These are phyloP conservation scores for Candida sp. DNA, from an alignment of 1,139 yeast species.

Conservation along the genomic window DNA sequence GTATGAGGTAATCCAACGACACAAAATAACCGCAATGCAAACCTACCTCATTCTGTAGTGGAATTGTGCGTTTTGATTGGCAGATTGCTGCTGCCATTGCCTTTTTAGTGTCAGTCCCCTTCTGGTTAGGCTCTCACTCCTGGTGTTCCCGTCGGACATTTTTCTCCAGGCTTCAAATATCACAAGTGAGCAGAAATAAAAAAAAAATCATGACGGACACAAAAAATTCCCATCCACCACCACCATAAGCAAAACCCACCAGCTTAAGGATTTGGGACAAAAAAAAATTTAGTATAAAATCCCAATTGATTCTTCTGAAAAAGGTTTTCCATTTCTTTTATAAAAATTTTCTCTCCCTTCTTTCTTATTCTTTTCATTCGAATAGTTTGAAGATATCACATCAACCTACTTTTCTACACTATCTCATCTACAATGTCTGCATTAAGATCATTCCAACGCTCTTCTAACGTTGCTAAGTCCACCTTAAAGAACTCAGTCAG, in stretches of 20 bases:
- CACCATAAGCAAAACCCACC: neutral
- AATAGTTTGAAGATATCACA: neutral
- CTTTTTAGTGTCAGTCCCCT: too few relatives aligned
- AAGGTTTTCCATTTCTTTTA: neutral
- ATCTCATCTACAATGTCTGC: constrained; percentile 33
- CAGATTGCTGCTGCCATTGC: neutral
- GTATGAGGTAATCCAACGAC: constrained; percentile 1
- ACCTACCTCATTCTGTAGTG: too few relatives aligned
- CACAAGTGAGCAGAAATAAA: neutral
- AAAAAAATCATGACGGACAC: constrained; percentile 1
- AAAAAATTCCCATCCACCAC: neutral
- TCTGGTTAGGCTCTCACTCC: too few relatives aligned
- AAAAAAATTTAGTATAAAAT: constrained; percentile 5
- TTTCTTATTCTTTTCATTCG: constrained; percentile 3
- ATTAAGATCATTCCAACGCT: constrained; percentile 44
- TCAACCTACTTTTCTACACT: neutral
- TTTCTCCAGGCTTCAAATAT: neutral
- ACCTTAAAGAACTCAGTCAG: constrained; percentile 37
- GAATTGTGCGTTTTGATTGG: neutral
- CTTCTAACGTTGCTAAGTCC: constrained; percentile 33
- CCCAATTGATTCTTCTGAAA: constrained; percentile 6
- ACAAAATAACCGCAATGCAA: neutral
- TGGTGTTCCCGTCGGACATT: neutral
- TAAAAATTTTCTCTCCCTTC: constrained; percentile 1
- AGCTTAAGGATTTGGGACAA: neutral